Evolutionary conservation across 345 rosid species (phyloP).

Genomic region (Corchorus capsularis): DNA sequence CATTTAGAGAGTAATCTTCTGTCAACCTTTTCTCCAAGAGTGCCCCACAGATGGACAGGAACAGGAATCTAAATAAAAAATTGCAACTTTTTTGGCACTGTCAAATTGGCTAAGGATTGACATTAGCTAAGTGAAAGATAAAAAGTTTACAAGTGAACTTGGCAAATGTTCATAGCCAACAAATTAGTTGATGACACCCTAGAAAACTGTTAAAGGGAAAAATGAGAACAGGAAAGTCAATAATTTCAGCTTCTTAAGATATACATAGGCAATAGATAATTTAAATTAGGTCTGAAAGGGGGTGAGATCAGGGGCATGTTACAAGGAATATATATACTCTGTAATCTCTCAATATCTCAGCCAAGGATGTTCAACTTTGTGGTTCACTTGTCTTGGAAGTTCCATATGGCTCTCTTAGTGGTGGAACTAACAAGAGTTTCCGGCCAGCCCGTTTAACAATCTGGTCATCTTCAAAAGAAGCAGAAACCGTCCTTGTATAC

Average conservation of each 20-base stretch:
- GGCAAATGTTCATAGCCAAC: not conserved
- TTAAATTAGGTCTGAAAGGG: not conserved
- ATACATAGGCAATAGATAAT: not conserved
- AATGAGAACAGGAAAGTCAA: not conserved
- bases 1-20: conserved; percentile 11
- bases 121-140: not conserved
- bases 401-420: conserved; percentile 17
- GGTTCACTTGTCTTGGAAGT: conserved; percentile 3
- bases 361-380: not conserved
- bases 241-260: not conserved
- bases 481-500: conserved; percentile 52
- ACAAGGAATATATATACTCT: not conserved
- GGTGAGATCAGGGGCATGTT: not conserved
- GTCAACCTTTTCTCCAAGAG: conserved; percentile 26
- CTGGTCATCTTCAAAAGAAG: conserved; percentile 26
- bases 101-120: not conserved
- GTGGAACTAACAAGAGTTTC: conserved; percentile 45
- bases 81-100: conserved; percentile 5
- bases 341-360: not conserved
- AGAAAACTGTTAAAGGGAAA: not conserved
- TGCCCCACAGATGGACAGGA: conserved; percentile 34
- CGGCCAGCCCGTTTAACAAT: conserved; percentile 33
- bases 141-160: not conserved
- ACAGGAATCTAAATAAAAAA: conserved; percentile 27
- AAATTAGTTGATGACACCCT: not conserved